phyloP scores from a whole-genome alignment of 441 rosid species.

The Arabidopsis lyrata region DNA sequence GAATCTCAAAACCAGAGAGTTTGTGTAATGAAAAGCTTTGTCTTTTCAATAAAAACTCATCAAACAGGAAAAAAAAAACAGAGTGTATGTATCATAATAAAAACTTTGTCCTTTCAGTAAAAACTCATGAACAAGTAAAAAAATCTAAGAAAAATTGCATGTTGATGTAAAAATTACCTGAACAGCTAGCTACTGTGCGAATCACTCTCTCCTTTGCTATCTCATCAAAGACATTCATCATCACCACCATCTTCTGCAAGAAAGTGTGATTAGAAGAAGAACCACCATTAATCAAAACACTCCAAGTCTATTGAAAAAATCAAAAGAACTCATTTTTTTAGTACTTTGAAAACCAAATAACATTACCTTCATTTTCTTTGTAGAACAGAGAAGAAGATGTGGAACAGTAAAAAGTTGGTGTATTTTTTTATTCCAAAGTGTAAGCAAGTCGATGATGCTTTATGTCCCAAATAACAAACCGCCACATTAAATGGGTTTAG shows the following conservation, averaged over 20 bases:
- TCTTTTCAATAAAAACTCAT: neutral
- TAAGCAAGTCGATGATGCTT: neutral
- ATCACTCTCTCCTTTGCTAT: conserved; percentile 11
- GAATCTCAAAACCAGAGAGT: neutral
- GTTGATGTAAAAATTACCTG: conserved; percentile 13
- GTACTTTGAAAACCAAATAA: neutral
- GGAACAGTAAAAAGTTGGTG: neutral
- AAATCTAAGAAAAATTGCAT: neutral
- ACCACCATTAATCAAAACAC: neutral
- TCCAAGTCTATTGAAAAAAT: neutral
- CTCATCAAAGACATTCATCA: conserved; percentile 1
- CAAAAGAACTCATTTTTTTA: neutral
- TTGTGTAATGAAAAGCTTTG: neutral
- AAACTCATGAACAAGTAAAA: neutral
- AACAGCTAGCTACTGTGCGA: neutral
- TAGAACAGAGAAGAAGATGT: neutral
- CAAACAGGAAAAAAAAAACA: neutral
- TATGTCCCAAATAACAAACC: conserved; percentile 8
- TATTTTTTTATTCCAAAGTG: neutral
- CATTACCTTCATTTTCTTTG: conserved; percentile 19
- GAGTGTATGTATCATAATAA: neutral
- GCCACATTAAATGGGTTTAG: conserved; percentile 6
- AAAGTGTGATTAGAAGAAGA: neutral
- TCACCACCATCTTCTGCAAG: conserved; percentile 38
- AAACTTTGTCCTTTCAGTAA: neutral